A percentile compares a stretch with the other conserved stretches of the same genome.
These are phyloP conservation scores for Schizosaccharomyces octosporus DNA, from an alignment of 805 yeast genomes.

Conservation along the genomic window DNA sequence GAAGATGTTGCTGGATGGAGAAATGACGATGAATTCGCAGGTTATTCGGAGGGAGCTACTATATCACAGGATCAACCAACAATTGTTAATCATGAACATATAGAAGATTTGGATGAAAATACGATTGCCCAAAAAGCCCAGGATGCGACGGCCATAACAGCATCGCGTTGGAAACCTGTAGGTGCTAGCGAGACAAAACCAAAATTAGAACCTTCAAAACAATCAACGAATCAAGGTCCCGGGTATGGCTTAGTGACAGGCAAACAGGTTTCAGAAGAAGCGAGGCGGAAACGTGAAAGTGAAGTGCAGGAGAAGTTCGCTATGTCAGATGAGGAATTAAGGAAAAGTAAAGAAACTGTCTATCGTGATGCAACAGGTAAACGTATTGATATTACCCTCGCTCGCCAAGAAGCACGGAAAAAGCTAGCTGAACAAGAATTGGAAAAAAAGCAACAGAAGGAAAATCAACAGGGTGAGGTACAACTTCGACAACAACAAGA, in stretches of 20 bases:
- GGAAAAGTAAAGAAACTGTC: conserved; percentile 17
- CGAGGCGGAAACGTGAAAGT: conserved; percentile 5
- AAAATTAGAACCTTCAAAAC: no score
- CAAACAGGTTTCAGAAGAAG: conserved; percentile 17
- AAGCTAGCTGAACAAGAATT: conserved; percentile 10
- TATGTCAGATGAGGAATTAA: conserved; percentile 3
- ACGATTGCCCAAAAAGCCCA: conserved; percentile 4
- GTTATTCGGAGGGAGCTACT: not conserved
- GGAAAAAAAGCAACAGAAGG: conserved; percentile 11
- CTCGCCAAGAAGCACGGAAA: conserved; percentile 10
- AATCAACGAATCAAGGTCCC: not conserved
- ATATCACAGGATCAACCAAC: not conserved
- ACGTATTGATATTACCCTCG: conserved; percentile 20
- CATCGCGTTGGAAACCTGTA: not conserved
- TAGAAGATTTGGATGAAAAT: conserved; percentile 13
- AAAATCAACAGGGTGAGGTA: conserved; percentile 18
- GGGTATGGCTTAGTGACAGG: conserved; percentile 5
- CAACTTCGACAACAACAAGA: conserved; percentile 17
- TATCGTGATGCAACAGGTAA: conserved; percentile 42
- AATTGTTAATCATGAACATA: conserved; percentile 8
- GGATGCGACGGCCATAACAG: not conserved
- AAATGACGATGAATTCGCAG: not conserved
- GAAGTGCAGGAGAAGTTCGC: conserved; percentile 3
- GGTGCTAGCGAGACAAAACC: not conserved
- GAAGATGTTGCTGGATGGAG: conserved; percentile 8